Percentiles rank a stretch among this genome's conserved stretches.
Conservation (phyloP, 768 basidiomycete species). For the Trametes elegans region DNA sequence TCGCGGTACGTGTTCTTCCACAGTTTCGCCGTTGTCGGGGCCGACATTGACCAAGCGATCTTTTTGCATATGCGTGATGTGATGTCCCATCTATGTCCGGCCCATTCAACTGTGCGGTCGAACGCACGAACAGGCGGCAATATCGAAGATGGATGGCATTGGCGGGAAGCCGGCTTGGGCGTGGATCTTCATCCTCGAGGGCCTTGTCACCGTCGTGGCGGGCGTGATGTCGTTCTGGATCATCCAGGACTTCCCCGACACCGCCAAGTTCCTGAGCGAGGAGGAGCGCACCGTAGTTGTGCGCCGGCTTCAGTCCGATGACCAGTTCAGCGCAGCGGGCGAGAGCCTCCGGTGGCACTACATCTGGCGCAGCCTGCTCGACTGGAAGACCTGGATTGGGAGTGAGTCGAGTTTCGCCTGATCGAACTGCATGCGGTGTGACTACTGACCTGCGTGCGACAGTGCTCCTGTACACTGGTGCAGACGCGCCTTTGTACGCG, state of each 20-base stretch:
- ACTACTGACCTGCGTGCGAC: background rate
- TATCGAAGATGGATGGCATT: slow-evolving; percentile 69
- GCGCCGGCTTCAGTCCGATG: slow-evolving; percentile 61
- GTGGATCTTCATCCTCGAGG: slow-evolving; percentile 80
- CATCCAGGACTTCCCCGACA: slow-evolving; percentile 82
- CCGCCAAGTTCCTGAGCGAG: slow-evolving; percentile 73
- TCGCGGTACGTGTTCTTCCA: slow-evolving; percentile 46
- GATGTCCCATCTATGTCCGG: background rate
- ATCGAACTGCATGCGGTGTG: background rate
- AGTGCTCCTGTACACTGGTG: slow-evolving; percentile 58
- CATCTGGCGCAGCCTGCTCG: slow-evolving; percentile 55
- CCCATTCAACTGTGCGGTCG: background rate
- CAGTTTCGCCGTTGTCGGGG: background rate
- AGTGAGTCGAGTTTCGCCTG: slow-evolving; percentile 25
- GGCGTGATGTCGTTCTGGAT: slow-evolving; percentile 69
- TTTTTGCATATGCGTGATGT: background rate
- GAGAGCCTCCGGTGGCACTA: slow-evolving; percentile 58
- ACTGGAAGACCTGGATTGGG: slow-evolving; percentile 72
- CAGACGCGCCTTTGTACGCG: slow-evolving; percentile 69
- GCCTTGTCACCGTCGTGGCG: slow-evolving; percentile 65
- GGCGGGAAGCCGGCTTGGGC: slow-evolving; percentile 65
- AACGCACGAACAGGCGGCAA: slow-evolving; percentile 43
- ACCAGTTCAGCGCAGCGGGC: slow-evolving; percentile 72
- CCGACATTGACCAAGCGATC: background rate
- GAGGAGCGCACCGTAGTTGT: slow-evolving; percentile 66